Percentiles rank a stretch among this genome's conserved stretches.
phyloP scores from a whole-genome alignment of 2,329 filamentous ascomycete species.

The Didymella pomorum region DNA sequence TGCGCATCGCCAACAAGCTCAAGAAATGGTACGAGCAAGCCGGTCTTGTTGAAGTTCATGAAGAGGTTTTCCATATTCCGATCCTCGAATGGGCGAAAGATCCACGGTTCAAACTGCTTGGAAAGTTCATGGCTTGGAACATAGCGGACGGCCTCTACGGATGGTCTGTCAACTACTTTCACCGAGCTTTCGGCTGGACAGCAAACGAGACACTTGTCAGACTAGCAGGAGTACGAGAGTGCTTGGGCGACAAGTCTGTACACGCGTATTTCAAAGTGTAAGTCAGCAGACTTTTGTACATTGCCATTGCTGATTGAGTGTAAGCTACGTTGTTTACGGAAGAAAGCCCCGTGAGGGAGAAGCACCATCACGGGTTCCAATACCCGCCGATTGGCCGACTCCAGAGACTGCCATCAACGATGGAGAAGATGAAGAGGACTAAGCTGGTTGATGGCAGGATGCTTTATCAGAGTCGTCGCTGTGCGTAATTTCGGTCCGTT shows the following conservation, averaged over 20 bases:
- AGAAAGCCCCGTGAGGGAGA: slow-evolving; percentile 34
- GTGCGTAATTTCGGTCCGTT: neutral
- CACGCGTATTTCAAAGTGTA: slow-evolving; percentile 56
- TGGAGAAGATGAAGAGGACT: slow-evolving; percentile 1
- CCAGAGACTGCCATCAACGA: slow-evolving; percentile 21
- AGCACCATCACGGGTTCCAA: slow-evolving; percentile 27
- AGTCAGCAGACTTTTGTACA: slow-evolving; percentile 22
- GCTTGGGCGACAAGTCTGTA: slow-evolving; percentile 50
- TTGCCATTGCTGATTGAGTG: neutral
- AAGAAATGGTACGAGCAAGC: slow-evolving; percentile 63
- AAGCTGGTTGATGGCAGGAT: neutral
- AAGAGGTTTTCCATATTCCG: slow-evolving; percentile 62
- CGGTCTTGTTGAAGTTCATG: slow-evolving; percentile 66
- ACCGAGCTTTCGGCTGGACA: slow-evolving; percentile 54
- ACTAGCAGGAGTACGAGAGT: slow-evolving; percentile 53
- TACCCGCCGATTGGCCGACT: slow-evolving; percentile 32
- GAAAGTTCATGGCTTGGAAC: slow-evolving; percentile 59
- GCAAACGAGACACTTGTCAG: slow-evolving; percentile 56
- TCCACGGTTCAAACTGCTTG: slow-evolving; percentile 56
- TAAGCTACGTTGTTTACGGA: slow-evolving; percentile 41
- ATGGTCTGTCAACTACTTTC: slow-evolving; percentile 55
- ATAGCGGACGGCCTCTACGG: slow-evolving; percentile 56
- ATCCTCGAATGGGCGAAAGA: slow-evolving; percentile 62
- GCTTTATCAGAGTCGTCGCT: neutral
- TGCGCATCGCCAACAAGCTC: slow-evolving; percentile 62